phyloP scores from a whole-genome alignment of 2,329 filamentous ascomycete genomes.

The Verticillium longisporum region DNA sequence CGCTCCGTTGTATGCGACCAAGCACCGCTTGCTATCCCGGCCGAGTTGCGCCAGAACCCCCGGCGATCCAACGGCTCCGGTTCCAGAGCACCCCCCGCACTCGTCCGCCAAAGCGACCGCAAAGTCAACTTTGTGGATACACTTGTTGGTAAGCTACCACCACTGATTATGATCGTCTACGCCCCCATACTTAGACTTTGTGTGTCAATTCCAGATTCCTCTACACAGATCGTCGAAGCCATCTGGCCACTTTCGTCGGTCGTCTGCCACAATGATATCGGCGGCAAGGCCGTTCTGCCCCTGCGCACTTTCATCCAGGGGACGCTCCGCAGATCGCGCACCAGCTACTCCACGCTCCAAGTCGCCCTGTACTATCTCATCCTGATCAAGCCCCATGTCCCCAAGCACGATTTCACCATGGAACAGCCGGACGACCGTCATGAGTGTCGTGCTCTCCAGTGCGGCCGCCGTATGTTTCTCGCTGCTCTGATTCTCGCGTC shows the following conservation, averaged over 20 bases:
- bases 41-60: constrained; percentile 59
- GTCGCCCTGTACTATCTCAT: constrained; percentile 95
- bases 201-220: constrained; percentile 64
- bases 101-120: constrained; percentile 82
- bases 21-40: constrained; percentile 34
- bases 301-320: constrained; percentile 96
- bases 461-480: constrained; percentile 95
- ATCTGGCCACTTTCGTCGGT: constrained; percentile 92
- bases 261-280: constrained; percentile 65
- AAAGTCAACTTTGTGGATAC: constrained; percentile 95
- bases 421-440: constrained; percentile 71
- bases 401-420: constrained; percentile 76
- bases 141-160: constrained; percentile 80
- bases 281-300: constrained; percentile 73
- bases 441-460: constrained; percentile 76
- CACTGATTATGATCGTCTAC: constrained; percentile 10
- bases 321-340: constrained; percentile 87
- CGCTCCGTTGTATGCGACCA: constrained; percentile 22
- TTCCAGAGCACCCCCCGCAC: constrained; percentile 59
- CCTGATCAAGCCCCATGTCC: constrained; percentile 85
- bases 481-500: constrained; percentile 91
- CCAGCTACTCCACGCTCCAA: constrained; percentile 95
- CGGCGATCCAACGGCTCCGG: constrained; percentile 49
- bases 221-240: constrained; percentile 91
- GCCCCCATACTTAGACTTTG: constrained; percentile 26